phyloP scores from a whole-genome alignment of 192 early-diverging fungal genomes.

The Backusella liffmaniae region DNA sequence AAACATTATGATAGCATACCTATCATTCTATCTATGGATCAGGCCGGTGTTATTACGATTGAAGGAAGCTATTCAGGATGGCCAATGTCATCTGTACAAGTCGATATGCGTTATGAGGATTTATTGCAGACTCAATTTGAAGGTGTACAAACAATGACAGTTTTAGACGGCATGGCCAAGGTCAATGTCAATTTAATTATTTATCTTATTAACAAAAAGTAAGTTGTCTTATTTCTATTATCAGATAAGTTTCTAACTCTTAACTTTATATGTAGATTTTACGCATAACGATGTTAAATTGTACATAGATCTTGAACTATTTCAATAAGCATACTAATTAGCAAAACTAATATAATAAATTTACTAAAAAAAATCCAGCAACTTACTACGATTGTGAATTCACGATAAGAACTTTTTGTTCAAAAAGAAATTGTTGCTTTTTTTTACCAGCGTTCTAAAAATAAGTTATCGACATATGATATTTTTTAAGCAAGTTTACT shows the following conservation, averaged over 20 bases:
- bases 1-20: conserved; percentile 88
- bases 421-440: too few relatives aligned
- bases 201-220: conserved; percentile 98
- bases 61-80: conserved; percentile 83
- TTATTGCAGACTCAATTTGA: conserved; percentile 94
- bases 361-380: neutral
- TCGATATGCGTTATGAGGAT: conserved; percentile 92
- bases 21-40: conserved; percentile 91
- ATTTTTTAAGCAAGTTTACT: too few relatives aligned
- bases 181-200: conserved; percentile 96
- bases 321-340: neutral
- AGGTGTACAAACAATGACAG: conserved; percentile 82
- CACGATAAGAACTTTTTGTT: too few relatives aligned
- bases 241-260: neutral
- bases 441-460: too few relatives aligned
- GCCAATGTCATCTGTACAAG: conserved; percentile 60
- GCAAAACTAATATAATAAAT: neutral
- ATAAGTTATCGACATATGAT: too few relatives aligned
- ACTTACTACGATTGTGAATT: neutral
- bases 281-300: neutral
- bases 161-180: conserved; percentile 88
- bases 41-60: conserved; percentile 86
- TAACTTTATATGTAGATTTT: neutral
- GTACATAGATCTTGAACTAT: neutral
- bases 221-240: conserved; percentile 15